These are phyloP conservation scores for Diaporthe aspalathi DNA, from an alignment of 2,329 filamentous ascomycete species.

Conservation along the genomic window DNA sequence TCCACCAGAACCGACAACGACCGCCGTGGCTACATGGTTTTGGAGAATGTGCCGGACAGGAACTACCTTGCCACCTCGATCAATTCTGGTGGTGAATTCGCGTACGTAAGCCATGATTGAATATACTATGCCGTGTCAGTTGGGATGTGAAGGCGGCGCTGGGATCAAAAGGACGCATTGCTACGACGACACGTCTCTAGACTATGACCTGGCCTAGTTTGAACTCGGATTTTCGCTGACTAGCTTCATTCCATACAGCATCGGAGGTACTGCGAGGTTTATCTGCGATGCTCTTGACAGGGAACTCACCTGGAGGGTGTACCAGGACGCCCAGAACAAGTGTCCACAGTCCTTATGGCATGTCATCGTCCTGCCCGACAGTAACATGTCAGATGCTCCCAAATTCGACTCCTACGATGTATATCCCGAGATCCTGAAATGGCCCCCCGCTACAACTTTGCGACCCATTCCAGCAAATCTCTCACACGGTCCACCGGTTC, in stretches of 20 bases:
- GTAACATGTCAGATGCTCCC: not conserved
- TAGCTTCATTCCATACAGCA: not conserved
- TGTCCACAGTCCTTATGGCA: not conserved
- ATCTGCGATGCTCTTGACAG: not conserved
- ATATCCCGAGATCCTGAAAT: too few relatives aligned
- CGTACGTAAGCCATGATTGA: not conserved
- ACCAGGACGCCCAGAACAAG: not conserved
- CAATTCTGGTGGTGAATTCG: constrained; percentile 23
- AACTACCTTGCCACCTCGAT: constrained; percentile 18
- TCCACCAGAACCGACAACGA: not conserved
- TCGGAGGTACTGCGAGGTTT: not conserved
- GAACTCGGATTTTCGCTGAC: not conserved
- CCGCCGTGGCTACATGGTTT: not conserved
- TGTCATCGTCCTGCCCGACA: not conserved
- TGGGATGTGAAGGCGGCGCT: too few relatives aligned
- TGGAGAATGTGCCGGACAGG: not conserved
- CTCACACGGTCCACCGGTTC: not conserved
- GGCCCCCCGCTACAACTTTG: not conserved
- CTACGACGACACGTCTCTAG: not conserved
- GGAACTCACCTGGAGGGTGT: not conserved
- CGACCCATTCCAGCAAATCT: not conserved
- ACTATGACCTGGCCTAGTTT: not conserved
- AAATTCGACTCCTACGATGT: not conserved
- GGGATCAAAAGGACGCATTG: too few relatives aligned
- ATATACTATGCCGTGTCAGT: too few relatives aligned